These are phyloP conservation scores for Fraxinus albicans DNA, from an alignment of 305 asterid species.

Conservation along the genomic window DNA sequence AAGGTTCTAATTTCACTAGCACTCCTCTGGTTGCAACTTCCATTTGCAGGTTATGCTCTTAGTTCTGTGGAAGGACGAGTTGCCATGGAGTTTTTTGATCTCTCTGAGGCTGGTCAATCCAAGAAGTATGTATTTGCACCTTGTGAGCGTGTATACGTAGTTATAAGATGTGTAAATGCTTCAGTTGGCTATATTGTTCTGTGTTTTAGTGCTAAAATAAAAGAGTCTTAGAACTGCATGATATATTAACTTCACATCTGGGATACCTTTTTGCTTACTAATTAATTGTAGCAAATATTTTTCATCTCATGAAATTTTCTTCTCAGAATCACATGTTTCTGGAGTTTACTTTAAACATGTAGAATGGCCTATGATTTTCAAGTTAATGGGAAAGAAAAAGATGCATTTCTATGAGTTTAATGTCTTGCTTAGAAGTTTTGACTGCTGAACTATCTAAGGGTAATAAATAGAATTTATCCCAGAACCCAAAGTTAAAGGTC, in stretches of 20 bases:
- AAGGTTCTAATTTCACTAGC: neutral
- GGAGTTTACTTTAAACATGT: neutral
- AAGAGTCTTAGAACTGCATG: neutral
- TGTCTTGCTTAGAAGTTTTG: neutral
- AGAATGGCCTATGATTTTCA: neutral
- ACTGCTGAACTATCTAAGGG: neutral
- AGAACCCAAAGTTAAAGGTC: neutral
- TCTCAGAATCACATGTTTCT: neutral
- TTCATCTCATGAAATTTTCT: neutral
- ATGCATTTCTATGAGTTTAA: neutral
- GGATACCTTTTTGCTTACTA: neutral
- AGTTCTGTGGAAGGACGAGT: conserved; percentile 94
- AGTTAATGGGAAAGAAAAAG: neutral
- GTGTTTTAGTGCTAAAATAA: neutral
- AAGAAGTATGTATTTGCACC: conserved; percentile 60
- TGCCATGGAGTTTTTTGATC: conserved; percentile 92
- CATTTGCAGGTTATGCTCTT: conserved; percentile 85
- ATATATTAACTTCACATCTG: conserved; percentile 1
- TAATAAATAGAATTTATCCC: neutral
- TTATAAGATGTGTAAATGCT: neutral
- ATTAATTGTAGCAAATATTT: neutral
- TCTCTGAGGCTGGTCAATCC: conserved; percentile 79
- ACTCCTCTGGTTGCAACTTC: conserved; percentile 15
- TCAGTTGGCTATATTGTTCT: neutral
- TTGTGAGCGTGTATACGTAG: neutral